Evolutionary conservation across 75 land plant genomes (phyloP), one percentile per base, ranked within the genome.

Genomic region (Adiantum capillusveneris): DNA sequence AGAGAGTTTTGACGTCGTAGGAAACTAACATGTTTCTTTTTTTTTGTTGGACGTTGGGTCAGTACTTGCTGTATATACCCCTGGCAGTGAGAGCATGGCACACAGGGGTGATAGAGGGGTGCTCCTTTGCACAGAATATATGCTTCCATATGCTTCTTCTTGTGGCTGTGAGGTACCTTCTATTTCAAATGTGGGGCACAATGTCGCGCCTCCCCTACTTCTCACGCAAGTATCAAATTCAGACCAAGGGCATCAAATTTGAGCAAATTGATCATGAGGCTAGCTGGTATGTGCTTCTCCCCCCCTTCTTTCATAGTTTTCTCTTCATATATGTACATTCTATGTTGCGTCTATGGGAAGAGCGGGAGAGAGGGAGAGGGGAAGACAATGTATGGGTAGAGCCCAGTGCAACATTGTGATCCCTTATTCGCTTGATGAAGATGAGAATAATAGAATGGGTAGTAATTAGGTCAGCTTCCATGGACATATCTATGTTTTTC

Each of bases 261-360:
- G 70, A 72, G 24, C 75, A 72, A 24, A 53, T 72, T 39, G 75
- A 72, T 48, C 17, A 71, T 9, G 75, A 72, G 48, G 51, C 57
- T 27, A 26, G 31, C 39, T 72, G 75, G 73, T 70, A 55, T 13
- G 37, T 17, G 6, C n/a, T n/a, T n/a, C n/a, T n/a, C n/a, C n/a
- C n/a, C n/a, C n/a, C n/a, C n/a, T n/a, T n/a, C n/a, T n/a, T n/a
- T n/a, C n/a, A n/a, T n/a, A n/a, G n/a, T n/a, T n/a, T n/a, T n/a
- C n/a, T n/a, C n/a, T n/a, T n/a, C n/a, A n/a, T n/a, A n/a, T n/a
- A n/a, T n/a, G n/a, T n/a, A n/a, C n/a, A n/a, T n/a, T n/a, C n/a
- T n/a, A n/a, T n/a, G n/a, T n/a, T n/a, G n/a, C n/a, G n/a, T n/a
- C n/a, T n/a, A n/a, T n/a, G n/a, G n/a, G n/a, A n/a, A n/a, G n/a